phyloP scores from a whole-genome alignment of 164 flowering plant genomes.

The Taxillus chinensis region DNA sequence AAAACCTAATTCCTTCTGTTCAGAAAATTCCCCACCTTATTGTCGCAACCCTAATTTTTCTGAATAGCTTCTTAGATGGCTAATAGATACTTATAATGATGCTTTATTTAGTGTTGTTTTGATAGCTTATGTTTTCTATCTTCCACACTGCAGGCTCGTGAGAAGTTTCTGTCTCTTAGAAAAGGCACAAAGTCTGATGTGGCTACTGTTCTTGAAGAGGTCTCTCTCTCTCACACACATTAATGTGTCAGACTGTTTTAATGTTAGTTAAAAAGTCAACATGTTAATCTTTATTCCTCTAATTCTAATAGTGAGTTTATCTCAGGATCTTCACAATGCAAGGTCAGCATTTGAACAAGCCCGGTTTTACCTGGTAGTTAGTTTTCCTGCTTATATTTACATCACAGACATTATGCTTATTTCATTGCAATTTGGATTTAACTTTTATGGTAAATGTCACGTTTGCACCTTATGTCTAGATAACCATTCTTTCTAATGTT shows the following conservation, averaged over 20 bases:
- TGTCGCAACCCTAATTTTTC: no score
- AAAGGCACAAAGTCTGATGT: conserved; percentile 55
- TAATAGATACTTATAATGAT: no score
- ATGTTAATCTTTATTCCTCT: neutral
- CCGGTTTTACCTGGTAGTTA: conserved; percentile 78
- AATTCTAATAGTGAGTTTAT: conserved; percentile 35
- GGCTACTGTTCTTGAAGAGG: conserved; percentile 52
- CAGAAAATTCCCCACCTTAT: no score
- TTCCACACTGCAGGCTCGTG: conserved; percentile 41
- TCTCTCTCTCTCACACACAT: conserved; percentile 8
- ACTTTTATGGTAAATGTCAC: neutral
- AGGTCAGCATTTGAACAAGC: conserved; percentile 91
- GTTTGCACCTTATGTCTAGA: conserved; percentile 23
- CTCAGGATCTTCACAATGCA: conserved; percentile 88
- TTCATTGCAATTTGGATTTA: neutral
- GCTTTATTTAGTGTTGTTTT: no score
- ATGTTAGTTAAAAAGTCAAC: neutral
- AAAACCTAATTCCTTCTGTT: no score
- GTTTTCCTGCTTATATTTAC: neutral
- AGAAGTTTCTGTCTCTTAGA: conserved; percentile 53
- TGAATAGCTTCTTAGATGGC: no score
- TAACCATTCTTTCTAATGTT: conserved; percentile 80
- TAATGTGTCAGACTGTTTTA: conserved; percentile 12
- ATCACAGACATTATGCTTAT: neutral
- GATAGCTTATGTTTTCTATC: no score